These are phyloP conservation scores for Geotrichum aggregatum DNA, from an alignment of 1,139 yeast species.

Conservation along the genomic window DNA sequence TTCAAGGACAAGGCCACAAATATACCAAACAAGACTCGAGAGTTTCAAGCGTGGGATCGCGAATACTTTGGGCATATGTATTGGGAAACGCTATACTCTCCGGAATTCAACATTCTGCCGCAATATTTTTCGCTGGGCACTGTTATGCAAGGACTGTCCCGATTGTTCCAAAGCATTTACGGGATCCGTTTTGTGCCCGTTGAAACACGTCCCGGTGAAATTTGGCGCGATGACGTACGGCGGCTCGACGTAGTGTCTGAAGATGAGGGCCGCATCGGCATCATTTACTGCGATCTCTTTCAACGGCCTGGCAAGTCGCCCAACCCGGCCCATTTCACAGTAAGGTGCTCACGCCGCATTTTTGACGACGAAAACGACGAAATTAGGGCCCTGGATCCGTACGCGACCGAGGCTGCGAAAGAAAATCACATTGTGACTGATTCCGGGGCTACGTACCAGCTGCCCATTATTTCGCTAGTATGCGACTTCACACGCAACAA, in stretches of 20 bases:
- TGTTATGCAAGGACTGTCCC: slow-evolving; percentile 76
- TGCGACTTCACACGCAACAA: slow-evolving; percentile 63
- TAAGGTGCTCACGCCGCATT: slow-evolving; percentile 82
- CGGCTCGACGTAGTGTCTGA: slow-evolving; percentile 68
- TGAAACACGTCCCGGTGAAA: slow-evolving; percentile 65
- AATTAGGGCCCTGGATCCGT: slow-evolving; percentile 20
- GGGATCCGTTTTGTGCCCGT: slow-evolving; percentile 72
- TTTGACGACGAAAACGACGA: slow-evolving; percentile 48
- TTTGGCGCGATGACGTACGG: slow-evolving; percentile 88
- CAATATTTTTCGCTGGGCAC: slow-evolving; percentile 78
- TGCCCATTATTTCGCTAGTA: slow-evolving; percentile 84
- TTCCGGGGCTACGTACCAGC: slow-evolving; percentile 53
- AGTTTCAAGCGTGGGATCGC: slow-evolving; percentile 84
- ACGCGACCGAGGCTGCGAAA: slow-evolving; percentile 15
- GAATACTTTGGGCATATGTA: slow-evolving; percentile 57
- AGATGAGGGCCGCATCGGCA: slow-evolving; percentile 55
- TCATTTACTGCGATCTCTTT: slow-evolving; percentile 65
- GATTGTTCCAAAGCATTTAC: slow-evolving; percentile 64
- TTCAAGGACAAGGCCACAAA: slow-evolving; percentile 41
- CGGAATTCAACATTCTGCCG: slow-evolving; percentile 29
- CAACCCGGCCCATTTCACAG: slow-evolving; percentile 92
- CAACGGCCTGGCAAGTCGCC: slow-evolving; percentile 57
- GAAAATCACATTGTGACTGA: slow-evolving; percentile 37
- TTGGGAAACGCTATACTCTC: slow-evolving; percentile 24
- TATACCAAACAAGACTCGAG: slow-evolving; percentile 29